Evolutionary conservation across 768 basidiomycete genomes (phyloP).

Genomic region (Mycena epipterygia): DNA sequence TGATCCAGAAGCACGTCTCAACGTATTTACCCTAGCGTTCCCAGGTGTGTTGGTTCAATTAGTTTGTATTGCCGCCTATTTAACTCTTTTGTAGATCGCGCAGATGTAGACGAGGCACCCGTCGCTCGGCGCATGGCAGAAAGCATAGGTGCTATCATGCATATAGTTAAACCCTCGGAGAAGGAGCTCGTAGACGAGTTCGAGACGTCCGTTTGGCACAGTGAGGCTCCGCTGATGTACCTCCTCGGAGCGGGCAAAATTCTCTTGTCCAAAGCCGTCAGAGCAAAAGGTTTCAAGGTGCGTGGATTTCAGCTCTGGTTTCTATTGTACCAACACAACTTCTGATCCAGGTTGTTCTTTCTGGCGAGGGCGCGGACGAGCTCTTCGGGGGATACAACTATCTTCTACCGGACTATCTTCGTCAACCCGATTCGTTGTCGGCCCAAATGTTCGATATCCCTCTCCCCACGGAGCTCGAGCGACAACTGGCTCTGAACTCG

Average conservation of each 20-base stretch:
- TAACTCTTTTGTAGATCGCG: neutral
- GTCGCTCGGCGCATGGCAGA: slow-evolving; percentile 12
- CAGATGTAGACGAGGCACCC: slow-evolving; percentile 13
- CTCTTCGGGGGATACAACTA: slow-evolving; percentile 14
- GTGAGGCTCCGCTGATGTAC: slow-evolving; percentile 8
- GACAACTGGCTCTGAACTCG: neutral
- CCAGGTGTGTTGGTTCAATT: neutral
- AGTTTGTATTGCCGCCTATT: neutral
- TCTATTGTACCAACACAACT: neutral
- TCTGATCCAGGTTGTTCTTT: slow-evolving; percentile 9
- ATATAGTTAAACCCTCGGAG: neutral
- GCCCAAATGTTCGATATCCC: neutral
- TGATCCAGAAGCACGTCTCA: slow-evolving; percentile 2
- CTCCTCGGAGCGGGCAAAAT: slow-evolving; percentile 16
- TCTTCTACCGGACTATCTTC: slow-evolving; percentile 9
- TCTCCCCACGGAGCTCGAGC: slow-evolving; percentile 4
- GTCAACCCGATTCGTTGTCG: neutral
- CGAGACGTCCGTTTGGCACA: slow-evolving; percentile 18
- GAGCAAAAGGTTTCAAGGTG: slow-evolving; percentile 16
- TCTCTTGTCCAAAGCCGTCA: slow-evolving; percentile 11
- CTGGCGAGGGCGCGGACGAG: slow-evolving; percentile 6
- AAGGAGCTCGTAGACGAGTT: slow-evolving; percentile 5
- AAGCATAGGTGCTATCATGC: slow-evolving; percentile 15
- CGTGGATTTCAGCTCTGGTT: neutral
- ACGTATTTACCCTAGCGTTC: slow-evolving; percentile 18